A percentile compares a stretch with the other conserved stretches of the same genome.
Conservation (phyloP, 2,329 filamentous ascomycete species). For the Fusarium sororula region DNA sequence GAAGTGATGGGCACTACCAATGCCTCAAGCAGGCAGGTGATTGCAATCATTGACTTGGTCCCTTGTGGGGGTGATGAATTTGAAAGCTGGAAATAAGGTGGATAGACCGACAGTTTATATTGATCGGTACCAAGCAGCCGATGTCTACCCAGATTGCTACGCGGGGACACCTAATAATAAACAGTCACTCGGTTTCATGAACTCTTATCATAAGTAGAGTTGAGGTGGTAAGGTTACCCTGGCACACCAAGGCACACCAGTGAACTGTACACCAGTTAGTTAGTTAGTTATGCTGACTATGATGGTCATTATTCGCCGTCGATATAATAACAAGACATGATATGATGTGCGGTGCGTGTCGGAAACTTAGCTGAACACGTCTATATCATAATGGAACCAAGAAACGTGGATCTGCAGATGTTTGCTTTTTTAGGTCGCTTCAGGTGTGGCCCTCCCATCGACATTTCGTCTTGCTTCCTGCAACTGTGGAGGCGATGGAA, state of each 20-base stretch:
- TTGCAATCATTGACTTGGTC: background rate
- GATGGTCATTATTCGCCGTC: background rate
- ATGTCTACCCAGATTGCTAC: background rate
- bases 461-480: background rate
- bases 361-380: background rate
- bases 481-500: slow-evolving; percentile 1
- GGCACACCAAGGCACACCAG: background rate
- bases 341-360: slow-evolving; percentile 12
- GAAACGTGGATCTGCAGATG: slow-evolving; percentile 26
- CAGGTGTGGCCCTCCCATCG: slow-evolving; percentile 22
- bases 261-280: background rate
- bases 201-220: slow-evolving; percentile 6
- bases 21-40: slow-evolving; percentile 7
- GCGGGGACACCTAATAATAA: background rate
- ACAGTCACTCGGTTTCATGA: background rate
- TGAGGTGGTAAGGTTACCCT: background rate
- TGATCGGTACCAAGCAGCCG: slow-evolving; percentile 1
- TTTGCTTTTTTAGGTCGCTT: slow-evolving; percentile 26
- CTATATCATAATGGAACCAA: slow-evolving; percentile 17
- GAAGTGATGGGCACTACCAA: slow-evolving; percentile 15
- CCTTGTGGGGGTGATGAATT: slow-evolving; percentile 13
- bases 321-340: slow-evolving; percentile 6
- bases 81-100: slow-evolving; percentile 16
- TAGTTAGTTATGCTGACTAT: background rate
- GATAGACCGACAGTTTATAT: background rate